phyloP scores from a whole-genome alignment of 2,329 filamentous ascomycete species.

The Graphiopsis chlorocephala region DNA sequence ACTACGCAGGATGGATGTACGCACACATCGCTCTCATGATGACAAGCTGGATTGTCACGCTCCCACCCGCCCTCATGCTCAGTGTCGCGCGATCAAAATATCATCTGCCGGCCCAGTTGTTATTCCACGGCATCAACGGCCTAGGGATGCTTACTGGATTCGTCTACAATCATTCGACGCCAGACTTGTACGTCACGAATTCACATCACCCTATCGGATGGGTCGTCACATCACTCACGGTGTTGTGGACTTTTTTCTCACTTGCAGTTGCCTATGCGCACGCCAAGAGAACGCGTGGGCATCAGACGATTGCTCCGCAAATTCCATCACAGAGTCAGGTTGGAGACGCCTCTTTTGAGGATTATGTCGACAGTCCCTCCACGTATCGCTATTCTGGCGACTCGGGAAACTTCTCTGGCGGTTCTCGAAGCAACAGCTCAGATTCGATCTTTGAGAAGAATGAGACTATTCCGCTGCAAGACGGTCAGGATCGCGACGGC shows the following conservation, averaged over 20 bases:
- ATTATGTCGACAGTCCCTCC: constrained; percentile 24
- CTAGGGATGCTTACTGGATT: constrained; percentile 63
- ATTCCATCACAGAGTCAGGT: constrained; percentile 28
- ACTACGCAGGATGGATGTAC: constrained; percentile 57
- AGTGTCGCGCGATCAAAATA: constrained; percentile 77
- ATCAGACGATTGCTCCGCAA: neutral
- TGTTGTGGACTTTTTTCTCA: constrained; percentile 67
- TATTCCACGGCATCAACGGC: constrained; percentile 44
- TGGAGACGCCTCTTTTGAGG: constrained; percentile 21
- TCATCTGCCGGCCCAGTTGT: constrained; percentile 65
- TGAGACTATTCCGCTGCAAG: constrained; percentile 11
- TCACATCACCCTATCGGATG: constrained; percentile 87
- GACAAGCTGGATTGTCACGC: constrained; percentile 67
- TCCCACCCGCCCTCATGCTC: constrained; percentile 80
- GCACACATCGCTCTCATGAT: constrained; percentile 70
- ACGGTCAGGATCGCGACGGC: constrained; percentile 39
- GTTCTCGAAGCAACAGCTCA: constrained; percentile 33
- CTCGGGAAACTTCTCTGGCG: constrained; percentile 30
- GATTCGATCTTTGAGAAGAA: constrained; percentile 29
- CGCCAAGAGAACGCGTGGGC: constrained; percentile 3
- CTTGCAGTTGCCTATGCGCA: constrained; percentile 57
- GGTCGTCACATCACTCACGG: constrained; percentile 71
- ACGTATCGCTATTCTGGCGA: constrained; percentile 42
- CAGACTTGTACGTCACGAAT: constrained; percentile 82
- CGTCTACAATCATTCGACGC: constrained; percentile 76